A percentile compares a stretch with the other conserved stretches of the same genome.
Evolutionary conservation across 169 alveolate genomes (phyloP).

Genomic region (Blepharisma undulans): DNA sequence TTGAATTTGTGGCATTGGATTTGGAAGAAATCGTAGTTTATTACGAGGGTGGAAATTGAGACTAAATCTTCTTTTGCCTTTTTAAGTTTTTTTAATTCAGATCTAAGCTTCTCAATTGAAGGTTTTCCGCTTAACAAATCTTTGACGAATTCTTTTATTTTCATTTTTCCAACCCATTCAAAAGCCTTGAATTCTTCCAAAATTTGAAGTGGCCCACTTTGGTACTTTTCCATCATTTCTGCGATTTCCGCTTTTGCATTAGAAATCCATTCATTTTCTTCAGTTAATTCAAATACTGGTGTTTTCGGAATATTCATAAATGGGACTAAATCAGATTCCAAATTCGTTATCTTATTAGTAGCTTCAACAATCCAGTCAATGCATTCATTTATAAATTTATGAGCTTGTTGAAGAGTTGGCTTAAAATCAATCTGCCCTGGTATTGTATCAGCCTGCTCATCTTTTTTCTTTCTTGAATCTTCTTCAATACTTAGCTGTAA

Average conservation of each 20-base stretch:
- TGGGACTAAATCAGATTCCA: conserved; percentile 35
- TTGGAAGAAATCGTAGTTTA: conserved; percentile 10
- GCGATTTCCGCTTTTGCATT: background rate
- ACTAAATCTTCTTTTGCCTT: conserved; percentile 23
- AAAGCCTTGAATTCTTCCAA: background rate
- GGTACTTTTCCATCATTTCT: background rate
- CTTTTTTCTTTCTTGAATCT: conserved; percentile 18
- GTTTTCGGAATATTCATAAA: conserved; percentile 28
- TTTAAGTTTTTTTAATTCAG: background rate
- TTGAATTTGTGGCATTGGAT: conserved; percentile 2
- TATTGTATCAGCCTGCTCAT: background rate
- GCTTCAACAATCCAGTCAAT: conserved; percentile 15
- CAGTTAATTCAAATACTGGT: background rate
- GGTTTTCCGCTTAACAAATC: background rate
- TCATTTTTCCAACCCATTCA: conserved; percentile 31
- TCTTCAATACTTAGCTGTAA: conserved; percentile 38
- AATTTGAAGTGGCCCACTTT: conserved; percentile 12
- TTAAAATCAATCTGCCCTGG: conserved; percentile 23
- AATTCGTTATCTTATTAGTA: background rate
- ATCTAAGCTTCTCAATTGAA: conserved; percentile 15
- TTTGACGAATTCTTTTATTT: background rate
- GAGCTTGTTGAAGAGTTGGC: conserved; percentile 22
- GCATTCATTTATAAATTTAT: background rate
- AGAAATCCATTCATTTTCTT: background rate
- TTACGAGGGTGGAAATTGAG: background rate